These are phyloP conservation scores for Wickerhamiella dianesei DNA, from an alignment of 805 yeast genomes.

Conservation along the genomic window DNA sequence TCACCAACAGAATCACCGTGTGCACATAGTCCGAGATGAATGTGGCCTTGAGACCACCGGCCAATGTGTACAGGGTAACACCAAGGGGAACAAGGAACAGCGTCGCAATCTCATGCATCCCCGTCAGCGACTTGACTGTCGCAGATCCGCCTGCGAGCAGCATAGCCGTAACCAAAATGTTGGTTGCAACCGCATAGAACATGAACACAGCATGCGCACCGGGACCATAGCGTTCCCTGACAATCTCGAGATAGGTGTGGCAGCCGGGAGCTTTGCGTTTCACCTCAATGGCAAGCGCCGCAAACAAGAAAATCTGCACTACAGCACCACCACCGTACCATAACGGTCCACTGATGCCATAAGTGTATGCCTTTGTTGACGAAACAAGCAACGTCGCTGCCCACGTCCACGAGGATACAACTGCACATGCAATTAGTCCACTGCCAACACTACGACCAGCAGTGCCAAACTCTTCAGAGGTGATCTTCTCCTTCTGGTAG, in stretches of 20 bases:
- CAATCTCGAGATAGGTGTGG: conserved; percentile 80
- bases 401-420: conserved; percentile 91
- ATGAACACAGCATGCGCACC: conserved; percentile 45
- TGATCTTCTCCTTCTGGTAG: conserved; percentile 73
- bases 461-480: conserved; percentile 88
- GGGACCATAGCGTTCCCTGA: conserved; percentile 70
- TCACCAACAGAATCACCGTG: conserved; percentile 66
- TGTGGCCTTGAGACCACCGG: conserved; percentile 76
- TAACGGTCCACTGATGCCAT: conserved; percentile 70
- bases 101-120: conserved; percentile 70
- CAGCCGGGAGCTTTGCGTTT: conserved; percentile 84
- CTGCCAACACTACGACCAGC: conserved; percentile 84
- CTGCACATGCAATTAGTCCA: conserved; percentile 77
- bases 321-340: conserved; percentile 88
- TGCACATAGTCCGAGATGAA: conserved; percentile 69
- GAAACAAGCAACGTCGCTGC: conserved; percentile 67
- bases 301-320: conserved; percentile 75
- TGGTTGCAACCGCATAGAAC: conserved; percentile 76
- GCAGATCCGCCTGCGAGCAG: conserved; percentile 83
- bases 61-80: conserved; percentile 56
- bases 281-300: conserved; percentile 76
- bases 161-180: conserved; percentile 86
- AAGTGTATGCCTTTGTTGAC: conserved; percentile 61
- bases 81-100: conserved; percentile 73
- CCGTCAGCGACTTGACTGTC: conserved; percentile 65